Evolutionary conservation across 495 filamentous ascomycete species (phyloP).

Genomic region (Annulohypoxylon maeteangense): DNA sequence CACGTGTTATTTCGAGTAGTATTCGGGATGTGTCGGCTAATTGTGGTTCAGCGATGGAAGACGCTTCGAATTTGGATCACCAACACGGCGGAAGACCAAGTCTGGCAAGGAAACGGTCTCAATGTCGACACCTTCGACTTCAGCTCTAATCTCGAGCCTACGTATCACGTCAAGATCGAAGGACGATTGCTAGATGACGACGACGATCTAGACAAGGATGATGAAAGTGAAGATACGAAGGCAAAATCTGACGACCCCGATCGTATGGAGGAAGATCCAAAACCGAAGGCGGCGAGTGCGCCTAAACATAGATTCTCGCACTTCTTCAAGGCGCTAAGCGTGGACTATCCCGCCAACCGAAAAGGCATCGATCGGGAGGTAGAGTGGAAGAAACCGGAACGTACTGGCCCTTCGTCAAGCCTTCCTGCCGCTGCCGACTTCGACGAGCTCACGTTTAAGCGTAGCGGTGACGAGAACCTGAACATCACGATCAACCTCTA

Average conservation of each 20-base stretch:
- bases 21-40: conserved; percentile 14
- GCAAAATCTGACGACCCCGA: conserved; percentile 53
- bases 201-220: conserved; percentile 66
- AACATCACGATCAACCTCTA: conserved; percentile 91
- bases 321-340: conserved; percentile 91
- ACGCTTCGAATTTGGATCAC: conserved; percentile 94
- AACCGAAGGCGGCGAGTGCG: conserved; percentile 54
- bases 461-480: conserved; percentile 89
- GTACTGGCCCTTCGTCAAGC: conserved; percentile 62
- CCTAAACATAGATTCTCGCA: conserved; percentile 79
- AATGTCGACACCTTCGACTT: conserved; percentile 81
- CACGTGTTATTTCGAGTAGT: neutral
- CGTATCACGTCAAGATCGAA: conserved; percentile 92
- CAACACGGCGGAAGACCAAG: conserved; percentile 94
- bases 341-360: conserved; percentile 80
- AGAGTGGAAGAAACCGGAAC: conserved; percentile 65
- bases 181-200: conserved; percentile 86
- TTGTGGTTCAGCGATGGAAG: conserved; percentile 68
- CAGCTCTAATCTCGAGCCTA: conserved; percentile 70
- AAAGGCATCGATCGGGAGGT: conserved; percentile 59
- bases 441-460: conserved; percentile 90
- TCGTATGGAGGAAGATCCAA: conserved; percentile 71
- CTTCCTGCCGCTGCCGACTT: conserved; percentile 75
- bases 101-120: conserved; percentile 80
- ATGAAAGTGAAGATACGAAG: conserved; percentile 64